Evolutionary conservation across 306 rosid species (phyloP), one percentile per base, ranked within the genome.

Genomic region (Pyrus bretschneideri): DNA sequence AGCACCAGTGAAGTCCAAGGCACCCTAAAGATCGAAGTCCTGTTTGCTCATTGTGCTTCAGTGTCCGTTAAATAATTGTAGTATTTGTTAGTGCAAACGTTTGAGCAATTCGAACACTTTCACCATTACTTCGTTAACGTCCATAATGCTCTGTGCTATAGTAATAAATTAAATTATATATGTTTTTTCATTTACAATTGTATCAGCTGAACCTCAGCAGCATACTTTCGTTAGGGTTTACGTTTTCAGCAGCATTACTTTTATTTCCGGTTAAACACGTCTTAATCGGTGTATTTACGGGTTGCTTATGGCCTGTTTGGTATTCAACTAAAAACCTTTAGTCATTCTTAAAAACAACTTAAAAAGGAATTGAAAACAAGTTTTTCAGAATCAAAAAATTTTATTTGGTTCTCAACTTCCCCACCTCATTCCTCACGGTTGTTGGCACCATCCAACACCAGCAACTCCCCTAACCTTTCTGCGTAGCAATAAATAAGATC

Each of bases 1-100:
- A 27, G 83, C 93, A 29, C 85, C 93, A 0, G 76, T 81, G 46
- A 95, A 92, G 81, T 79, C 96, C 67, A 95, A 95, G 84, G 62
- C 91, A 55, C 77, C 82, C 5, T 95, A 83, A 90, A 81, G 81
- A 81, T 35, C 72, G 81, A 70, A 72, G 77, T 71, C 65, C 65
- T 22, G 25, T 55, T 45, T 52, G 78, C 54, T 63, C 74, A 40
- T 8, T 23, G 74, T 51, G 81, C 81, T 51, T 78, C 61, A 15
- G 52, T 80, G 83, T 67, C 68, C 64, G 77, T 40, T 70, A 49
- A 86, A 87, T 88, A 88, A 85, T 77, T 66, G 74, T 82, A 73
- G 62, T 84, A 83, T 78, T 77, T 74, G 87, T 80, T 86, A 81
- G 75, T 77, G 60, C 70, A 72, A 79, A 73, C 70, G 78, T 76